Percentiles rank a stretch among this genome's conserved stretches.
Evolutionary conservation across 345 rosid genomes (phyloP).

Genomic region (Ceriops tagal): DNA sequence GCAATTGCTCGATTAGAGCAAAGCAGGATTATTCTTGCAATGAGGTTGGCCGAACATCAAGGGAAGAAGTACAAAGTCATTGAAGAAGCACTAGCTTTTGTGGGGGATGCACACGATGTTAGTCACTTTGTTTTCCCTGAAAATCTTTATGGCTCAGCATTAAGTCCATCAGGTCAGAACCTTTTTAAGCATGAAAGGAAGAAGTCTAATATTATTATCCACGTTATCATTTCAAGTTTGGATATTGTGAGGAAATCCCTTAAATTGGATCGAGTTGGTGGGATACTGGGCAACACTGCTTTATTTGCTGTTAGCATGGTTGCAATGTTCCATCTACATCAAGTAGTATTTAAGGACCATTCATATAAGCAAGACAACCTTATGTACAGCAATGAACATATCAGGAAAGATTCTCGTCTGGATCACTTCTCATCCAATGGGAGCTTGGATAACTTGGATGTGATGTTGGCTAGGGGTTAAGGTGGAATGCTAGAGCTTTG

Average conservation of each 20-base stretch:
- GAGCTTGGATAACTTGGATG: conserved; percentile 56
- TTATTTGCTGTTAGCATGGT: conserved; percentile 66
- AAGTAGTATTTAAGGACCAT: neutral
- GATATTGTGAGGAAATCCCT: conserved; percentile 56
- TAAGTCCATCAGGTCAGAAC: conserved; percentile 36
- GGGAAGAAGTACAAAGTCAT: conserved; percentile 82
- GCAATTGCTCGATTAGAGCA: conserved; percentile 86
- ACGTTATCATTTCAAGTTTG: conserved; percentile 49
- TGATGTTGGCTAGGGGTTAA: conserved; percentile 75
- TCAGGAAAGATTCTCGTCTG: conserved; percentile 7
- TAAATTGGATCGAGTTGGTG: conserved; percentile 54
- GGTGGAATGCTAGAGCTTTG: conserved; percentile 11
- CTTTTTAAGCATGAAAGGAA: conserved; percentile 23
- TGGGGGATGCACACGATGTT: conserved; percentile 59
- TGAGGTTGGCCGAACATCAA: conserved; percentile 77
- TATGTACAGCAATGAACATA: neutral
- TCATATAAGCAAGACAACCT: neutral
- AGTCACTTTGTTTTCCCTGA: conserved; percentile 54
- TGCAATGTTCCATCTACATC: neutral
- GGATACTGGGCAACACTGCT: conserved; percentile 75
- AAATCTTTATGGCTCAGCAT: conserved; percentile 41
- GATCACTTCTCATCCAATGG: conserved; percentile 37
- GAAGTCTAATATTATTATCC: conserved; percentile 38
- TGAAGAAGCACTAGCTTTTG: conserved; percentile 83
- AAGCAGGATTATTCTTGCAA: conserved; percentile 80